phyloP scores from a whole-genome alignment of 768 basidiomycete species.

The Leccinum fibrillosum region DNA sequence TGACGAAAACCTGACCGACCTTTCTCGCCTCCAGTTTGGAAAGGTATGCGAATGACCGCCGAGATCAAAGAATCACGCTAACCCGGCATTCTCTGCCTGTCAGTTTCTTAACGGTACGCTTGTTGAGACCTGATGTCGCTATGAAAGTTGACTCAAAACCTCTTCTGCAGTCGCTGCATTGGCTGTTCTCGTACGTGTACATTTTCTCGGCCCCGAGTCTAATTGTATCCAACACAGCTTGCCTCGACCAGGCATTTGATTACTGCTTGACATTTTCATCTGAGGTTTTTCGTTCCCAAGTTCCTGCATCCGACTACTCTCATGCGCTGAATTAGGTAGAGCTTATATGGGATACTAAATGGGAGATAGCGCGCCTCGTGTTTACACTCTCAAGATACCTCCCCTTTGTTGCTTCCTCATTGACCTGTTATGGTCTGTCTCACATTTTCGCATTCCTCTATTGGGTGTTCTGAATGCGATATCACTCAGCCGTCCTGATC shows the following conservation, averaged over 20 bases:
- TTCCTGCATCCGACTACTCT: not conserved
- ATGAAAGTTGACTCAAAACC: not conserved
- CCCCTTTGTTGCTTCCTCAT: conserved; percentile 16
- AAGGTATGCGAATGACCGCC: conserved; percentile 12
- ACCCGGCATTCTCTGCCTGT: not conserved
- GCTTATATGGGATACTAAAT: not conserved
- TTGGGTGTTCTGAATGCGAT: not conserved
- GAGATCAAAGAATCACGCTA: not conserved
- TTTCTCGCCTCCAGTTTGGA: conserved; percentile 18
- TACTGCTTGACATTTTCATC: conserved; percentile 22
- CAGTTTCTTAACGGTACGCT: conserved; percentile 22
- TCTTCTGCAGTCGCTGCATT: conserved; percentile 17
- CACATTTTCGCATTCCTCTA: not conserved
- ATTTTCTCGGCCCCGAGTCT: not conserved
- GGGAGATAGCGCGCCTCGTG: conserved; percentile 20
- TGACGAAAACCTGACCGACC: conserved; percentile 5
- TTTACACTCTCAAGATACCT: conserved; percentile 29
- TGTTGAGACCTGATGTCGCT: not conserved
- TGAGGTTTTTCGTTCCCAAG: conserved; percentile 11
- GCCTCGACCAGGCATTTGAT: conserved; percentile 12
- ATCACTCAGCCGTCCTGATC: conserved; percentile 7
- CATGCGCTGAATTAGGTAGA: conserved; percentile 10
- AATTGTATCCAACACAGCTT: not conserved
- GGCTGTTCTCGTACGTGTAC: conserved; percentile 13
- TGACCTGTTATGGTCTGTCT: conserved; percentile 19